Percentiles rank a stretch among this genome's conserved stretches.
phyloP scores from a whole-genome alignment of 2,329 filamentous ascomycete species.

The Podosphaera leucotricha region DNA sequence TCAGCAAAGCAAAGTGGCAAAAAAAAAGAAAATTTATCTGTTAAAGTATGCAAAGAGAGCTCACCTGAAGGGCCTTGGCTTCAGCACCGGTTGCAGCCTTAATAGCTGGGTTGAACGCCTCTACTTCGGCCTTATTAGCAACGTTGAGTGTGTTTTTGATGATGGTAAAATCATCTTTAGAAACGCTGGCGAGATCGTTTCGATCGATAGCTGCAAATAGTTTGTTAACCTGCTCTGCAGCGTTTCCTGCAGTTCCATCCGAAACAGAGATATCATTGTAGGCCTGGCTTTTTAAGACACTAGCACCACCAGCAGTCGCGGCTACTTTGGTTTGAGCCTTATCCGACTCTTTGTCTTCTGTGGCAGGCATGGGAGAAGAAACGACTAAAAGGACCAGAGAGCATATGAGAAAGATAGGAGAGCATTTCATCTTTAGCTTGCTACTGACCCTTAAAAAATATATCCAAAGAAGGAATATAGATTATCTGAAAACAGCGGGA shows the following conservation, averaged over 20 bases:
- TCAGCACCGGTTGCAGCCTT: slow-evolving; percentile 22
- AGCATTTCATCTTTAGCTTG: background rate
- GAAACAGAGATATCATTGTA: slow-evolving; percentile 26
- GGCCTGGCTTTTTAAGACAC: slow-evolving; percentile 16
- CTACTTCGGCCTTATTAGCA: slow-evolving; percentile 27
- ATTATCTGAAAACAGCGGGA: background rate
- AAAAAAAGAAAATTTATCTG: background rate
- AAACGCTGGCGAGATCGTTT: slow-evolving; percentile 20
- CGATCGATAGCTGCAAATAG: slow-evolving; percentile 19
- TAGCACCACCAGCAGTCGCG: slow-evolving; percentile 6
- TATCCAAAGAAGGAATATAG: background rate
- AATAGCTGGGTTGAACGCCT: slow-evolving; percentile 31
- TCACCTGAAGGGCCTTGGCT: slow-evolving; percentile 24
- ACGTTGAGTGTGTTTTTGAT: slow-evolving; percentile 27
- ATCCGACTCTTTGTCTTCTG: background rate
- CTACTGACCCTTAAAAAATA: background rate
- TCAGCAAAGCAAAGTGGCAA: background rate
- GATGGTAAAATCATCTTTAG: slow-evolving; percentile 23
- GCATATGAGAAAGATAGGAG: background rate
- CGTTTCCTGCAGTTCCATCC: slow-evolving; percentile 22
- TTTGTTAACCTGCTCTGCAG: slow-evolving; percentile 21
- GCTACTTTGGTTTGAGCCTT: slow-evolving; percentile 1
- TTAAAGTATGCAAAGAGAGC: background rate
- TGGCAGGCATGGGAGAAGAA: background rate
- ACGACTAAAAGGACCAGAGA: background rate